Percentiles rank a stretch among this genome's conserved stretches.
phyloP scores from a whole-genome alignment of 495 filamentous ascomycete species.

The Daldinia childiae region DNA sequence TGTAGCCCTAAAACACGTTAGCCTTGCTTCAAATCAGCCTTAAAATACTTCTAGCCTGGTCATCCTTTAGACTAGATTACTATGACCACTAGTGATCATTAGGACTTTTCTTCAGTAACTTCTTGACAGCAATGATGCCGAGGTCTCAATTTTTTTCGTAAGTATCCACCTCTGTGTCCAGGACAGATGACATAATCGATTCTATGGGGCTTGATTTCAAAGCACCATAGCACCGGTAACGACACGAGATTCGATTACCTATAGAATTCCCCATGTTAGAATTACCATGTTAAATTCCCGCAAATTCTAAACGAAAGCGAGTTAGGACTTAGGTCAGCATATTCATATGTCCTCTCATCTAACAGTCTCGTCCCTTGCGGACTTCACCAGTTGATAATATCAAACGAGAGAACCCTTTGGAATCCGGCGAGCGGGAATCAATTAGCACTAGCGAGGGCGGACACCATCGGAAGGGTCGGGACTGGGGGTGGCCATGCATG shows the following conservation, averaged over 20 bases:
- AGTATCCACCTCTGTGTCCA: conserved; percentile 1
- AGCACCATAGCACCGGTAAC: conserved; percentile 1
- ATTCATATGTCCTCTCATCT: background rate
- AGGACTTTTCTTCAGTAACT: background rate
- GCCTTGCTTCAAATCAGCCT: conserved; percentile 18
- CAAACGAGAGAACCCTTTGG: background rate
- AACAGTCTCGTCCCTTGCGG: background rate
- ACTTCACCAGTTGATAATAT: conserved; percentile 2
- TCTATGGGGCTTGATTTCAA: conserved; percentile 6
- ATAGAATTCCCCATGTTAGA: background rate
- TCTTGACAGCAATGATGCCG: background rate
- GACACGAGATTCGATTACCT: background rate
- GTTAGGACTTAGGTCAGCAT: background rate
- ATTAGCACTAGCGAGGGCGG: conserved; percentile 12
- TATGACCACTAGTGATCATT: conserved; percentile 3
- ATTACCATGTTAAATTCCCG: background rate
- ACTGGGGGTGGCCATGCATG: conserved; percentile 7
- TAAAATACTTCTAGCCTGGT: conserved; percentile 2
- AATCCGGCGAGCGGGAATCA: conserved; percentile 3
- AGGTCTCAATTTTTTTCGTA: background rate
- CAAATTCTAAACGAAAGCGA: background rate
- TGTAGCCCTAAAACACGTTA: conserved; percentile 6
- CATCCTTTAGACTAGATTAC: background rate
- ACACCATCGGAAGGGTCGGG: conserved; percentile 22
- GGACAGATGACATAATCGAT: conserved; percentile 1